Conservation (phyloP, 257 asterid species). For the Thymus quinquecostatus region DNA sequence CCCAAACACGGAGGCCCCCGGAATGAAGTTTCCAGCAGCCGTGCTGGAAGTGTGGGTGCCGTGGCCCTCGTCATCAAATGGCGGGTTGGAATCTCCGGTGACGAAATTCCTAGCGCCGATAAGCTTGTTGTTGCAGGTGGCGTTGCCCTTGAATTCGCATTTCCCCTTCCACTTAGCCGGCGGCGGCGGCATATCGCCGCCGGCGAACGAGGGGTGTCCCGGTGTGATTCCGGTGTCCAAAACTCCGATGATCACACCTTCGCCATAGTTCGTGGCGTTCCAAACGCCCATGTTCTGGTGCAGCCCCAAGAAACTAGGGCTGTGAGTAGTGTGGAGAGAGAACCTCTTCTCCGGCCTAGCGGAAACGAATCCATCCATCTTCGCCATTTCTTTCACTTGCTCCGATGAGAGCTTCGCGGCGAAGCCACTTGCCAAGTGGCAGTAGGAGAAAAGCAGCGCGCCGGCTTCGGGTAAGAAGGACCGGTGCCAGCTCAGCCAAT, state of each 20-base stretch:
- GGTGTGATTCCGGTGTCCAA: too few species aligned
- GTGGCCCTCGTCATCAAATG: constrained; percentile 41
- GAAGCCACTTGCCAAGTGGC: too few species aligned
- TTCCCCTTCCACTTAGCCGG: constrained; percentile 66
- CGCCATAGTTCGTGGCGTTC: constrained; percentile 54
- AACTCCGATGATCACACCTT: too few species aligned
- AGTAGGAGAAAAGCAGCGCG: too few species aligned
- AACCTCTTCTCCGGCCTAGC: constrained; percentile 33
- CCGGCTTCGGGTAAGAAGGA: constrained; percentile 45
- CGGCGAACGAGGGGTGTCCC: constrained; percentile 56
- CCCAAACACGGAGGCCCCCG: constrained; percentile 45
- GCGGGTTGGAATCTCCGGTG: constrained; percentile 22
- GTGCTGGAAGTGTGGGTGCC: constrained; percentile 61
- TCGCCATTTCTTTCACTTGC: constrained; percentile 38
- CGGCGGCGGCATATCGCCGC: constrained; percentile 56
- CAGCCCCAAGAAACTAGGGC: constrained; percentile 59
- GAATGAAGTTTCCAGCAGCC: constrained; percentile 54
- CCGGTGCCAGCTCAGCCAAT: too few species aligned
- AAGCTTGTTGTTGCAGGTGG: too few species aligned
- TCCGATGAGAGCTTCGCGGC: too few species aligned
- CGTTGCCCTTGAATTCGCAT: constrained; percentile 57
- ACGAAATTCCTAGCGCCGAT: constrained; percentile 47
- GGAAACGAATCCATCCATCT: constrained; percentile 38
- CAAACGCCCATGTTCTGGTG: constrained; percentile 52
- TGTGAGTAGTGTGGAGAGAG: constrained; percentile 50